Evolutionary conservation across 345 rosid genomes (phyloP).

Genomic region (Balakata baccata): DNA sequence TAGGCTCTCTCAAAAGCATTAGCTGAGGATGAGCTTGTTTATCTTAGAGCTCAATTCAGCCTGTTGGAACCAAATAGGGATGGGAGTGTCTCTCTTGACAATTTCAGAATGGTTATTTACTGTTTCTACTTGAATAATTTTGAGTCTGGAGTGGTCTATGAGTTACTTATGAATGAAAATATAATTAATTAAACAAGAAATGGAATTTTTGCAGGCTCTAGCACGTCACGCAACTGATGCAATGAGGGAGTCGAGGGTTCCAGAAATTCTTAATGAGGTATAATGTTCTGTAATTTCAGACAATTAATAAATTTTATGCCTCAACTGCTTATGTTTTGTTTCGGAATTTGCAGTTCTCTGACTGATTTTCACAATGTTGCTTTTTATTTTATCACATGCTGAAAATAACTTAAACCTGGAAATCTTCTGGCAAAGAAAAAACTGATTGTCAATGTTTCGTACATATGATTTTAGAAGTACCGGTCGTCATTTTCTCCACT

Average conservation of each 20-base stretch:
- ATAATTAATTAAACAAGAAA: neutral
- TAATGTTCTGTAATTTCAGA: conserved; percentile 11
- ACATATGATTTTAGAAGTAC: neutral
- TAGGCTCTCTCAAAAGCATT: conserved; percentile 94
- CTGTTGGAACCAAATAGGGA: conserved; percentile 76
- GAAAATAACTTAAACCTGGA: neutral
- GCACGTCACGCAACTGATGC: conserved; percentile 66
- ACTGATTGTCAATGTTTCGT: neutral
- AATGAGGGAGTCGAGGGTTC: conserved; percentile 75
- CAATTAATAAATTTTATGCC: neutral
- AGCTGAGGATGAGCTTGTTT: conserved; percentile 74
- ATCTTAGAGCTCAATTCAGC: conserved; percentile 72
- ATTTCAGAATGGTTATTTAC: conserved; percentile 62
- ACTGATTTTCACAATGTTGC: neutral
- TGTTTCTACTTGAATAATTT: conserved; percentile 3
- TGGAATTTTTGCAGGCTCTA: conserved; percentile 58
- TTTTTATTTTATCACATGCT: neutral
- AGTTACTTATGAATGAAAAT: neutral
- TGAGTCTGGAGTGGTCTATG: neutral
- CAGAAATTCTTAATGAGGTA: conserved; percentile 69
- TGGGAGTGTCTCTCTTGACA: conserved; percentile 67
- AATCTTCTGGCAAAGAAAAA: neutral
- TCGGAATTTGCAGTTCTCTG: neutral
- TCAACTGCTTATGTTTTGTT: neutral
- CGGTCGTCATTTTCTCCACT: neutral